Evolutionary conservation across 768 basidiomycete genomes (phyloP), one percentile per base, ranked within the genome.

Genomic region (Kwoniella newhampshirensis): DNA sequence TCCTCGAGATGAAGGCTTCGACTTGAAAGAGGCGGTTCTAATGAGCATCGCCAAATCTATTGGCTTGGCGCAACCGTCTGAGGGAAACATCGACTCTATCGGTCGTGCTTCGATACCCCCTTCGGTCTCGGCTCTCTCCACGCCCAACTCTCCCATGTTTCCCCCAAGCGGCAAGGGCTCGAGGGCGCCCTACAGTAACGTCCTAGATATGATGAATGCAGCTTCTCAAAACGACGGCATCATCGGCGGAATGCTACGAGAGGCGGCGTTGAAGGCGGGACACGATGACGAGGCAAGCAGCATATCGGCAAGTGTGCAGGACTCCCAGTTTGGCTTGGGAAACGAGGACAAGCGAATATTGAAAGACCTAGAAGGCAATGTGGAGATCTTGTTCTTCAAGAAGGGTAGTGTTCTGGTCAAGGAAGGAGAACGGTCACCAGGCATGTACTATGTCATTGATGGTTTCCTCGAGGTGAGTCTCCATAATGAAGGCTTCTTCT

Each of bases 11-110:
- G 60, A 67, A 30, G 58, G 46, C 20, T 93, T 97, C 64, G 91
- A 98, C 74, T 83, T 98, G n/a, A 84, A 90, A 32, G 90, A 92
- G 64, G 92, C 90, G 64, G 93, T 99, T 28, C 92, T 98, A 91
- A 87, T 88, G 0, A 94, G 91, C 75, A 93, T 99, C 59, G 92
- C 94, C 1, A 93, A 94, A 75, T 94, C 91, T 1, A 98, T 99
- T 56, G 96, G 96, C 3, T 81, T 99, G 12, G 79, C 90, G 21
- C 93, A 96, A 62, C 89, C 92, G 3, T 86, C 91, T 3, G 58
- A 63, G 17, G 39, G 23, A 18, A 51, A 44, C 18, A 26, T 59
- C 30, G 68, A 70, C 44, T 57, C 55, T 4, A 53, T 54, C 15
- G 64, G 46, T 40, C 49, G 59, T 13, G 62, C 58, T 1, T 68